A percentile compares a stretch with the other conserved stretches of the same genome.
Evolutionary conservation across 257 asterid species (phyloP).

Genomic region (Salvia rosmarinus): DNA sequence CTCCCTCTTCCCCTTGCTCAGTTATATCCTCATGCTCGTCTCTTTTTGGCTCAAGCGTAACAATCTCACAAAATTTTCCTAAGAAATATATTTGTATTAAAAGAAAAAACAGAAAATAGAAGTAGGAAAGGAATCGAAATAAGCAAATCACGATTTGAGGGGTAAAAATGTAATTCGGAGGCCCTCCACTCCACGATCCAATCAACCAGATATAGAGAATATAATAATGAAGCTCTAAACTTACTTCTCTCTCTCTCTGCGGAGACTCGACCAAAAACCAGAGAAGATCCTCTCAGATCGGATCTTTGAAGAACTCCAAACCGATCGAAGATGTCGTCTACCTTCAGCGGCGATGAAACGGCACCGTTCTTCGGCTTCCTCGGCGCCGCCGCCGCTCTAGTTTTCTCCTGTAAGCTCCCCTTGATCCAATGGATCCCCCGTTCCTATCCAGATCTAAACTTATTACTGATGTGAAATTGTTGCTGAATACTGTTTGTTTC

Average conservation of each 20-base stretch:
- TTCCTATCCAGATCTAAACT: slow-evolving; percentile 33
- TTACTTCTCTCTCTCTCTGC: slow-evolving; percentile 23
- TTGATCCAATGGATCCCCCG: slow-evolving; percentile 4
- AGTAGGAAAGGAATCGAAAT: neutral
- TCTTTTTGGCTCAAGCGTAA: too few species aligned
- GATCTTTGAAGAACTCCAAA: slow-evolving; percentile 35
- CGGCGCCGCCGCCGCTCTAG: slow-evolving; percentile 74
- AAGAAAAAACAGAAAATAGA: too few species aligned
- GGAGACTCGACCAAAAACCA: slow-evolving; percentile 26
- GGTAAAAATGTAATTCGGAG: slow-evolving; percentile 24
- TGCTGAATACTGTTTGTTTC: neutral
- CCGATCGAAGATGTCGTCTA: slow-evolving; percentile 46
- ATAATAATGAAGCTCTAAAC: slow-evolving; percentile 18
- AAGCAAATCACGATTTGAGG: neutral
- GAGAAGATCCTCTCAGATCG: slow-evolving; percentile 40
- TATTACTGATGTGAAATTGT: neutral
- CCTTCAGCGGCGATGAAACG: slow-evolving; percentile 78
- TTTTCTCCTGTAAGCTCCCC: slow-evolving; percentile 56
- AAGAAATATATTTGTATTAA: too few species aligned
- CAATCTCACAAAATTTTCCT: too few species aligned
- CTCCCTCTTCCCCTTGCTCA: too few species aligned
- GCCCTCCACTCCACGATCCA: slow-evolving; percentile 26
- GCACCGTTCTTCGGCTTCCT: slow-evolving; percentile 78
- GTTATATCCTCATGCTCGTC: too few species aligned
- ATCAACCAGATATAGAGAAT: neutral